Conservation (phyloP, 352 stramenopile species). For the Phytophthora crassamura region DNA sequence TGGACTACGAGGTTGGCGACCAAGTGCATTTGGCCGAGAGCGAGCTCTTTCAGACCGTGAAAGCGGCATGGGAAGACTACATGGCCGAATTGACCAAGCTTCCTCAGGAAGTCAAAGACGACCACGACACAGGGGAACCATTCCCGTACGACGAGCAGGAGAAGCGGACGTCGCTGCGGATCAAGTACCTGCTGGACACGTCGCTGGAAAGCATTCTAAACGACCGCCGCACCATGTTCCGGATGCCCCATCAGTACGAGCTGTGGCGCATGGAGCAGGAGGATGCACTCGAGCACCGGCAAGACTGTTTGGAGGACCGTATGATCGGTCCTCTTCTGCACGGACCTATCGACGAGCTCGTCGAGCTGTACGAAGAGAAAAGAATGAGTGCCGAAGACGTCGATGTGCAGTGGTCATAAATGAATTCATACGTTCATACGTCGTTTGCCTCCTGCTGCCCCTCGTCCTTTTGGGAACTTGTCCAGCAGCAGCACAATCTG, state of each 20-base stretch:
- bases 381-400: constrained; percentile 61
- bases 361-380: constrained; percentile 62
- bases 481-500: constrained; percentile 68
- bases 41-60: constrained; percentile 64
- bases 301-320: constrained; percentile 41
- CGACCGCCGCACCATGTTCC: constrained; percentile 61
- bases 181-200: constrained; percentile 72
- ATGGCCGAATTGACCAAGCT: constrained; percentile 56
- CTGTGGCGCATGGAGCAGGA: constrained; percentile 79
- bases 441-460: constrained; percentile 21
- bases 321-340: constrained; percentile 56
- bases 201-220: constrained; percentile 60
- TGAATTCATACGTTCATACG: constrained; percentile 11
- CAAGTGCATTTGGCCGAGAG: constrained; percentile 43
- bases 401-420: constrained; percentile 36
- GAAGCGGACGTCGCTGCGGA: constrained; percentile 54
- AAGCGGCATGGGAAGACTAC: constrained; percentile 62
- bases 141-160: constrained; percentile 68
- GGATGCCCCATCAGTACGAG: constrained; percentile 56
- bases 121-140: constrained; percentile 28
- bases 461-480: constrained; percentile 71
- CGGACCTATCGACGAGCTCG: constrained; percentile 53
- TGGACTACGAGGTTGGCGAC: constrained; percentile 65
- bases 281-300: constrained; percentile 47
- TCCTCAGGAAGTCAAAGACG: constrained; percentile 51